Evolutionary conservation across 106 monocot species (phyloP), one percentile per base, ranked within the genome.

Genomic region (Dioscorea alata): DNA sequence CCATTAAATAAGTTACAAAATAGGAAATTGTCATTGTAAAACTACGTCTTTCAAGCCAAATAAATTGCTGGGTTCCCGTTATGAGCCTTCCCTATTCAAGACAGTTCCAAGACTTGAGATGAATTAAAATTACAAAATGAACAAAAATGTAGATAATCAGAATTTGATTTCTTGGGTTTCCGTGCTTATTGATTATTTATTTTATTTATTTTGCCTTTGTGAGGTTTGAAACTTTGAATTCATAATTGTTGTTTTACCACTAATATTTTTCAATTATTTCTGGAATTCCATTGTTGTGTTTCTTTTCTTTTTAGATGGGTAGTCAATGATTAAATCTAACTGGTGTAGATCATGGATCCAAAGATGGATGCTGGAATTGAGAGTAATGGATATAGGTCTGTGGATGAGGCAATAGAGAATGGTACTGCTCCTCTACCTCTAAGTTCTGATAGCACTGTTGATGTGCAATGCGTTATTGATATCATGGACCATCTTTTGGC

Each of bases 341-440:
- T 72, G 48, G 63, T 75, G 24, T 64, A 99, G 99, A 93, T 99
- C 72, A 99, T 99, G 99, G 99, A 99, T 81, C 99, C 99, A 52
- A 99, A 93, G 53, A 99, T 99, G 99, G 99, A 99, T 78, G 82
- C 90, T 61, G 99, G 99, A 60, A 93, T 93, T 72, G 86, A 90
- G 63, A 63, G 35, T 21, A 86, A 72, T 84, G 85, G 85, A 20
- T 93, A 83, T 67, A 74, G 65, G 63, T 93, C 99, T 42, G 31
- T 99, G 73, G 93, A 99, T 52, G 99, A 99, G 83, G 99, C 99
- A 62, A 90, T 99, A 68, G 92, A 90, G 74, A 72, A 75, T 76
- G 90, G 87, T 76, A 81, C 75, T 77, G 99, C 99, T 69, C 99
- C 99, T 61, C 17, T 99, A 70, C 92, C 92, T 71, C 79, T 97